Conservation (phyloP, 2,329 filamentous ascomycete species). For the Xylogone sp. region DNA sequence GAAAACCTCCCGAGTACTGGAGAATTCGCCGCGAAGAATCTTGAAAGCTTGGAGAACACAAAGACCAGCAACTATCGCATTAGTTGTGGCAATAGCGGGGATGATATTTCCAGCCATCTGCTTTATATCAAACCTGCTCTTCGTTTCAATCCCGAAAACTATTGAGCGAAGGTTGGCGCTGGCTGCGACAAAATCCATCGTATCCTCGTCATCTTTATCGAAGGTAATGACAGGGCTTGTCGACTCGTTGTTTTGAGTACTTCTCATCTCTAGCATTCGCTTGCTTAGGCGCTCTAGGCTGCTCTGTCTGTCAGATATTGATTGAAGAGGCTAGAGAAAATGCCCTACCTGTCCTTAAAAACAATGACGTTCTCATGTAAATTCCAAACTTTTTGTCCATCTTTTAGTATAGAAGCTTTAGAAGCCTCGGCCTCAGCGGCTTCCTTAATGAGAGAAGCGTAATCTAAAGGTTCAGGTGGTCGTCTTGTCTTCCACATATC, state of each 20-base stretch:
- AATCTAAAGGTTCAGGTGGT: constrained; percentile 70
- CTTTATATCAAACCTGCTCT: constrained; percentile 95
- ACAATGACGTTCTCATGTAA: constrained; percentile 79
- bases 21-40: constrained; percentile 69
- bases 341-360: constrained; percentile 68
- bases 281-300: constrained; percentile 72
- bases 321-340: background rate
- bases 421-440: constrained; percentile 41
- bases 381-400: constrained; percentile 79
- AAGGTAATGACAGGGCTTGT: constrained; percentile 72
- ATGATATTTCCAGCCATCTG: constrained; percentile 99
- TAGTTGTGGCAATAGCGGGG: constrained; percentile 95
- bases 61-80: constrained; percentile 89
- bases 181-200: constrained; percentile 88
- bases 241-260: constrained; percentile 37
- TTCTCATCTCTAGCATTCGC: constrained; percentile 64
- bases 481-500: constrained; percentile 93
- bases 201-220: constrained; percentile 96
- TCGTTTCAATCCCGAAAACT: constrained; percentile 83
- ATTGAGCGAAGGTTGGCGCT: constrained; percentile 85
- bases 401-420: constrained; percentile 51
- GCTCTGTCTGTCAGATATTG: constrained; percentile 12
- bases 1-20: constrained; percentile 79
- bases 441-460: constrained; percentile 54
- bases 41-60: constrained; percentile 94